Percentiles rank a stretch among this genome's conserved stretches.
These are phyloP conservation scores for Diaporthe vexans DNA, from an alignment of 2,329 filamentous ascomycete genomes.

Conservation along the genomic window DNA sequence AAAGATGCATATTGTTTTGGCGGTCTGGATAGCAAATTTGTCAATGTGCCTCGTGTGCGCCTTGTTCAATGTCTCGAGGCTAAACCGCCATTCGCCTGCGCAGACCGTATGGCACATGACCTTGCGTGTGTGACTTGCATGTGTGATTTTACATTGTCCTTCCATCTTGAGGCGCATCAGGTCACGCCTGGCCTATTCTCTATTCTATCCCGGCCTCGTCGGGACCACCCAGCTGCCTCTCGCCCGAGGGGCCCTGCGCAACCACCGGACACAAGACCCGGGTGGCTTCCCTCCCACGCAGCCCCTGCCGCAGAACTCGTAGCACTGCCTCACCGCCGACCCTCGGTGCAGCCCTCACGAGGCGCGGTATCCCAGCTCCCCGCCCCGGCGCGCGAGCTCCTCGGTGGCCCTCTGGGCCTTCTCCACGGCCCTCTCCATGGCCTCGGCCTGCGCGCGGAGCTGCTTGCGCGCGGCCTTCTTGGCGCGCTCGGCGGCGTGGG, in stretches of 20 bases:
- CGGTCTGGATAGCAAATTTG: slow-evolving; percentile 10
- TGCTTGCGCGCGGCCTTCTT: slow-evolving; percentile 69
- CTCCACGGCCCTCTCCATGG: slow-evolving; percentile 41
- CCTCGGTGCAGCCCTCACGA: not conserved
- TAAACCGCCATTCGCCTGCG: not conserved
- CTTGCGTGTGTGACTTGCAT: not conserved
- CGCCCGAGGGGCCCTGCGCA: not conserved
- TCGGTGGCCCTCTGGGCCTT: slow-evolving; percentile 45
- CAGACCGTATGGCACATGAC: not conserved
- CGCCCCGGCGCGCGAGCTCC: slow-evolving; percentile 15
- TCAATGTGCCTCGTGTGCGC: not conserved
- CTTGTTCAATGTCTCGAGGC: not conserved
- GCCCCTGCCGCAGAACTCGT: not conserved
- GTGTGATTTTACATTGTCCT: slow-evolving; percentile 19
- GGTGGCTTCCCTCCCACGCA: not conserved
- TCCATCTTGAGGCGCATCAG: not conserved
- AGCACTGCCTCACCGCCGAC: not conserved
- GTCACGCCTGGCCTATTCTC: not conserved
- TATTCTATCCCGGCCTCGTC: not conserved
- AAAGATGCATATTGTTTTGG: not conserved
- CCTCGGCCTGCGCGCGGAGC: slow-evolving; percentile 43
- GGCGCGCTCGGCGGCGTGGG: slow-evolving; percentile 67
- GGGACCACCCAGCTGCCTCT: not conserved
- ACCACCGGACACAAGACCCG: not conserved
- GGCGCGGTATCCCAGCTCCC: slow-evolving; percentile 1